Conservation (phyloP, 805 yeast genomes). For the Hanseniaspora nectarophila region DNA sequence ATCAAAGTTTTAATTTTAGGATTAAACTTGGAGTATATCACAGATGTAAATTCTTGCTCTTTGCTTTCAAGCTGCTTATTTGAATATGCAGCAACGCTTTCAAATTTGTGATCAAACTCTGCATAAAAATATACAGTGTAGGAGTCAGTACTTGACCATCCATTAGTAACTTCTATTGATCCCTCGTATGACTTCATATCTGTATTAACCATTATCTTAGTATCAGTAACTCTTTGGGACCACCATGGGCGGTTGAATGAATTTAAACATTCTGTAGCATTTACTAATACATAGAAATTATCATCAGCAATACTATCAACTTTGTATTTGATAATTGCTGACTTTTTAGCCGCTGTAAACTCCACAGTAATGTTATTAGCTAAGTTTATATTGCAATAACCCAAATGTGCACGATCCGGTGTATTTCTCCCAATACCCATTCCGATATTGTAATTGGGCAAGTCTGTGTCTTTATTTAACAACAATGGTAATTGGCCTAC, state of each 20-base stretch:
- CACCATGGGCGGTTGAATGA: conserved; percentile 27
- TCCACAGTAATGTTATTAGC: conserved; percentile 22
- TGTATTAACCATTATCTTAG: conserved; percentile 19
- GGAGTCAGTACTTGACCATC: conserved; percentile 27
- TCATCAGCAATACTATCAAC: conserved; percentile 16
- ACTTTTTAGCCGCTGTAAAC: conserved; percentile 24
- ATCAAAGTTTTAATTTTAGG: conserved; percentile 8
- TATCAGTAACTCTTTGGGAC: conserved; percentile 27
- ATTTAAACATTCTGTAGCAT: conserved; percentile 26
- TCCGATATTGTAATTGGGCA: conserved; percentile 8
- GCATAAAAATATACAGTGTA: conserved; percentile 29
- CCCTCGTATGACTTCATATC: conserved; percentile 23
- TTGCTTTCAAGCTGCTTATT: conserved; percentile 8
- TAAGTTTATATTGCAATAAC: conserved; percentile 23
- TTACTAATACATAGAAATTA: conserved; percentile 21
- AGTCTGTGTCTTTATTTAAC: neutral
- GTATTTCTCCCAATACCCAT: conserved; percentile 16
- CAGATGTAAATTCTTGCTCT: conserved; percentile 20
- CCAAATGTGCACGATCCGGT: conserved; percentile 23
- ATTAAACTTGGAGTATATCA: conserved; percentile 24
- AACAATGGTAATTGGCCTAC: conserved; percentile 26
- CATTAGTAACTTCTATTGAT: conserved; percentile 23
- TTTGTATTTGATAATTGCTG: conserved; percentile 25
- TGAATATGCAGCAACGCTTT: conserved; percentile 17
- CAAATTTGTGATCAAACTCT: conserved; percentile 22